These are phyloP conservation scores for Penicillium freii DNA, from an alignment of 2,329 filamentous ascomycete species.

Conservation along the genomic window DNA sequence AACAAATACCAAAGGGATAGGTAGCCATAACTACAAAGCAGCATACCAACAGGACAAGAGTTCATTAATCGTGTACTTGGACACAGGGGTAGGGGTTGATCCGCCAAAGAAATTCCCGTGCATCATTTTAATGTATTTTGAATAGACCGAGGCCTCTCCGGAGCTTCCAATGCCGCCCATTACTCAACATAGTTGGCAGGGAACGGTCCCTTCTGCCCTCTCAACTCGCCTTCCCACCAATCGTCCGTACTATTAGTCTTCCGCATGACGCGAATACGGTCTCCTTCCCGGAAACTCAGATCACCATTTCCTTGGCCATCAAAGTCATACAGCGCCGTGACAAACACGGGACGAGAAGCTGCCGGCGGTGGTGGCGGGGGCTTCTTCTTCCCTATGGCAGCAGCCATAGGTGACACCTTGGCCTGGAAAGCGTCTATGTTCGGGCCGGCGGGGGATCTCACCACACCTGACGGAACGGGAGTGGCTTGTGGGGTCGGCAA, in stretches of 20 bases:
- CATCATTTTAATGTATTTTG: neutral
- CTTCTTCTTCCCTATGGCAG: slow-evolving; percentile 65
- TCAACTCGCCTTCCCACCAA: slow-evolving; percentile 82
- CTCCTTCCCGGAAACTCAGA: slow-evolving; percentile 71
- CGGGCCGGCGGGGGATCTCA: slow-evolving; percentile 33
- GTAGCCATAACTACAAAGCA: too few relatives aligned
- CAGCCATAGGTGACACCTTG: slow-evolving; percentile 2
- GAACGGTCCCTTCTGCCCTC: slow-evolving; percentile 67
- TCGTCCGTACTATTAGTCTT: slow-evolving; percentile 78
- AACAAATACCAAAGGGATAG: too few relatives aligned
- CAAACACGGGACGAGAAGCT: slow-evolving; percentile 56
- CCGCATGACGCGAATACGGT: slow-evolving; percentile 72
- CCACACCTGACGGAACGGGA: slow-evolving; percentile 8
- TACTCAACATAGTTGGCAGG: slow-evolving; percentile 76
- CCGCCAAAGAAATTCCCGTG: neutral
- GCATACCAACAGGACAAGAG: too few relatives aligned
- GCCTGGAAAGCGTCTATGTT: slow-evolving; percentile 28
- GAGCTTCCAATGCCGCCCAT: neutral
- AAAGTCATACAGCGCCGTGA: slow-evolving; percentile 74
- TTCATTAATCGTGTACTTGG: neutral
- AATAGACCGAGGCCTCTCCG: neutral
- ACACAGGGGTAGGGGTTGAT: neutral
- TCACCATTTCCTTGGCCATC: slow-evolving; percentile 68
- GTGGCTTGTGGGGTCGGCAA: slow-evolving; percentile 9
- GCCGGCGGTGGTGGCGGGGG: slow-evolving; percentile 69